Base-by-base conservation (phyloP, 805 yeast genomes). In the Candida piceae region DNA sequence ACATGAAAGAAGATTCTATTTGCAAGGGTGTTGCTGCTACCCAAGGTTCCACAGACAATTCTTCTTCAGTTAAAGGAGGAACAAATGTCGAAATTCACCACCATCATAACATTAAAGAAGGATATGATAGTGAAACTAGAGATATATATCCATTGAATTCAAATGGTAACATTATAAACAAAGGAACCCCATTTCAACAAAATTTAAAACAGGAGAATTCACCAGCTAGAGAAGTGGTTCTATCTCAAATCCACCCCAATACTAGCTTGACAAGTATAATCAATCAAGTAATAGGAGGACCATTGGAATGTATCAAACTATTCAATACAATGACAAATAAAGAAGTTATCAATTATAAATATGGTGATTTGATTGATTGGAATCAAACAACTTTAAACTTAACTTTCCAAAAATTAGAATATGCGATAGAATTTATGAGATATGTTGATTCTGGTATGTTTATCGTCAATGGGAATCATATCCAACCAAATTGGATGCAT, bases 241-340 rank as follows among this genome's bases (percentile, higher is more conserved):
- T 56, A 8, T 41, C 54, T 5, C 45, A 44, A 30, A 49, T 59
- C 9, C 53, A 49, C 7, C 40, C 49, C 0, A 49, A 54, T 20
- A 66, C 74, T 7, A 77, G 81, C 7, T 44, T 78, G 7, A 64
- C 64, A 16, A 63, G 75, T 26, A 58, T 82, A 8, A 45, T 84
- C 15, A 52, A 75, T 1, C 82, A 76, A 36, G 62, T 81, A 0
- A 63, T 68, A 45, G 89, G 93, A 2, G 94, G 94, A 0, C 84
- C 86, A 0, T 57, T 84, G 34, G 85, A 80, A 43, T 69, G 66
- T 34, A 48, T 80, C 4, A 61, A 56, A 11, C 47, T 64, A 20
- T 35, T 49, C 15, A 44, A 42, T 21, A 48, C 36, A 17, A 52
- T 49, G n/a, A 46, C 42, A 15, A 32, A 42, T 32, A 42, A 30